Percentiles rank a stretch among this genome's conserved stretches.
Conservation (phyloP, 2,329 filamentous ascomycete genomes). For the Colletotrichum truncatum region DNA sequence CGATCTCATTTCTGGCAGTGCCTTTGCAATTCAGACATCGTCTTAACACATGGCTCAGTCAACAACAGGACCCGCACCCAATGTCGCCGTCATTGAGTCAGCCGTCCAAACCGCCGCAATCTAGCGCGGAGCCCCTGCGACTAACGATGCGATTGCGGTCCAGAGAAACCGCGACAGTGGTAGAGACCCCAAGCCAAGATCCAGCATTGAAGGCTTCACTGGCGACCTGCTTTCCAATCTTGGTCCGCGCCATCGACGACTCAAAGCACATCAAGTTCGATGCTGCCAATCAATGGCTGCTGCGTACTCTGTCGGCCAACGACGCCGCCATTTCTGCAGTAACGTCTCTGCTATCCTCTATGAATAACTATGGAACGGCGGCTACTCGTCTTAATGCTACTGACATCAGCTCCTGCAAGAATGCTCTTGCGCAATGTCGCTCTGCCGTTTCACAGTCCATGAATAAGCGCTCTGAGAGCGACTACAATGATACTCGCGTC, state of each 20-base stretch:
- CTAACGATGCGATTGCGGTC: not conserved
- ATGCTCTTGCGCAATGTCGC: not conserved
- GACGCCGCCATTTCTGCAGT: not conserved
- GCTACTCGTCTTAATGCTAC: not conserved
- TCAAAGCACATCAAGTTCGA: not conserved
- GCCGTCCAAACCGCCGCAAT: not conserved
- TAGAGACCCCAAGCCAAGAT: not conserved
- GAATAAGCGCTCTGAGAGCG: not conserved
- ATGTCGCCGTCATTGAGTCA: too few relatives aligned
- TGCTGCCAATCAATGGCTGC: not conserved
- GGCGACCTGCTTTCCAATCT: not conserved
- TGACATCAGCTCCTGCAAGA: not conserved
- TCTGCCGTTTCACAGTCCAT: not conserved
- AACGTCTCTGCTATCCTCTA: not conserved
- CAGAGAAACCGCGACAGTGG: not conserved
- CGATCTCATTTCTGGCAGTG: not conserved
- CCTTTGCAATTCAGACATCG: not conserved
- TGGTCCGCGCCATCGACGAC: not conserved
- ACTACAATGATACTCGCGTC: not conserved
- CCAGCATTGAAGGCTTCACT: not conserved
- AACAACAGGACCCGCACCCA: not conserved
- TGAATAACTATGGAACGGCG: not conserved
- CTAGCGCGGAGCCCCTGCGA: not conserved
- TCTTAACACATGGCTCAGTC: not conserved
- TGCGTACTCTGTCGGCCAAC: not conserved